Evolutionary conservation across 768 basidiomycete genomes (phyloP).

Genomic region (Termitomyces sp.): DNA sequence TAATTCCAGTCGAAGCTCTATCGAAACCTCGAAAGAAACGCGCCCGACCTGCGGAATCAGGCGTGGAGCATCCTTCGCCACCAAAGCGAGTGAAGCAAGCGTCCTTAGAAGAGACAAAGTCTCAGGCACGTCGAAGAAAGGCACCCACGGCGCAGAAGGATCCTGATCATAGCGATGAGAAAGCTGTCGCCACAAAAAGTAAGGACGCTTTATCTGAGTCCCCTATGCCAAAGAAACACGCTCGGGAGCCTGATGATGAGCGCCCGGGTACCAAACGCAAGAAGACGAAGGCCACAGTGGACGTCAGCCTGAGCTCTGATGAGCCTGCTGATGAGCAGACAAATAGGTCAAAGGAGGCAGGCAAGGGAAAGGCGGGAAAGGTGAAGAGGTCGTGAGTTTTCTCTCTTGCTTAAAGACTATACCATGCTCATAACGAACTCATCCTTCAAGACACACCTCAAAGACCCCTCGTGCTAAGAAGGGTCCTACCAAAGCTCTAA

Average conservation of each 20-base stretch:
- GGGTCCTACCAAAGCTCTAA: background rate
- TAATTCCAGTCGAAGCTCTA: background rate
- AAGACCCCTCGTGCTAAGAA: background rate
- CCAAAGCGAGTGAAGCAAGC: background rate
- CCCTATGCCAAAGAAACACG: slow-evolving; percentile 2
- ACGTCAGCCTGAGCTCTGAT: background rate
- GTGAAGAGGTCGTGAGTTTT: slow-evolving; percentile 3
- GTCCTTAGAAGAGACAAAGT: background rate
- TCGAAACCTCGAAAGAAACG: background rate
- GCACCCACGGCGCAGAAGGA: background rate
- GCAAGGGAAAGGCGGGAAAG: background rate
- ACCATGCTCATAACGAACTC: background rate
- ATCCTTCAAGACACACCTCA: background rate
- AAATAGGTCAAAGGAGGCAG: background rate
- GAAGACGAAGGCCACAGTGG: background rate
- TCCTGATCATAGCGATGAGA: background rate
- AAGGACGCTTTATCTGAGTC: background rate
- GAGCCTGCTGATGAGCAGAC: background rate
- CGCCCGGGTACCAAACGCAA: background rate
- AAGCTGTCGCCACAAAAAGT: too few species aligned
- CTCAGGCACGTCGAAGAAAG: background rate
- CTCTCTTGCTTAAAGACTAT: background rate
- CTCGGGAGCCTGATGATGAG: slow-evolving; percentile 2
- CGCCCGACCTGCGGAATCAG: background rate
- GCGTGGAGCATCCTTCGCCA: background rate